Percentiles rank a stretch among this genome's conserved stretches.
These are phyloP conservation scores for Cryomyces minteri DNA, from an alignment of 495 filamentous ascomycete genomes.

Conservation along the genomic window DNA sequence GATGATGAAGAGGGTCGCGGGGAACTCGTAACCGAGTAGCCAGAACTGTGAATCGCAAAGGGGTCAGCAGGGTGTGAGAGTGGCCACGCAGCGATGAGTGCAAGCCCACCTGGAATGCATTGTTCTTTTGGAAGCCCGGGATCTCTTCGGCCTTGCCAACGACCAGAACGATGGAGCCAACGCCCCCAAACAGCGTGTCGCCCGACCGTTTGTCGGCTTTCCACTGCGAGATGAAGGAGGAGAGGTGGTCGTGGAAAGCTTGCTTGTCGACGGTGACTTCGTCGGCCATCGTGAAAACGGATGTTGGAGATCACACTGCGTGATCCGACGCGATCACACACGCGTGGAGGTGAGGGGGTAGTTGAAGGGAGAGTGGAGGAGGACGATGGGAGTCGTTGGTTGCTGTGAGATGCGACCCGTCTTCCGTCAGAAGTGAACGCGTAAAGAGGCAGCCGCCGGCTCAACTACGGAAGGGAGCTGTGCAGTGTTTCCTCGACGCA, in stretches of 20 bases:
- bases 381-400: no score
- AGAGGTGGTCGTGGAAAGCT: slow-evolving; percentile 79
- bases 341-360: no score
- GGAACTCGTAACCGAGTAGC: slow-evolving; percentile 97
- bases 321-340: no score
- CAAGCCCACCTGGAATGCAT: slow-evolving; percentile 73
- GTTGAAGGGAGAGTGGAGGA: no score
- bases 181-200: slow-evolving; percentile 68
- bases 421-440: no score
- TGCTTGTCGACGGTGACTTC: slow-evolving; percentile 84
- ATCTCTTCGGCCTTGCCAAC: slow-evolving; percentile 90
- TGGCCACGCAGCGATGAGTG: neutral
- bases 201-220: slow-evolving; percentile 78
- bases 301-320: no score
- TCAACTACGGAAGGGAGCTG: no score
- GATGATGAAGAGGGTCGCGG: slow-evolving; percentile 80
- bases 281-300: slow-evolving; percentile 21
- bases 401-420: no score
- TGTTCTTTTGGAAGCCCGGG: slow-evolving; percentile 75
- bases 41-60: slow-evolving; percentile 50
- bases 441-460: no score
- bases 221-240: slow-evolving; percentile 75
- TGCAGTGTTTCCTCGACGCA: no score
- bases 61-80: slow-evolving; percentile 7
- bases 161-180: slow-evolving; percentile 64